Evolutionary conservation across 768 basidiomycete species (phyloP).

Genomic region (Amanita rubescens): DNA sequence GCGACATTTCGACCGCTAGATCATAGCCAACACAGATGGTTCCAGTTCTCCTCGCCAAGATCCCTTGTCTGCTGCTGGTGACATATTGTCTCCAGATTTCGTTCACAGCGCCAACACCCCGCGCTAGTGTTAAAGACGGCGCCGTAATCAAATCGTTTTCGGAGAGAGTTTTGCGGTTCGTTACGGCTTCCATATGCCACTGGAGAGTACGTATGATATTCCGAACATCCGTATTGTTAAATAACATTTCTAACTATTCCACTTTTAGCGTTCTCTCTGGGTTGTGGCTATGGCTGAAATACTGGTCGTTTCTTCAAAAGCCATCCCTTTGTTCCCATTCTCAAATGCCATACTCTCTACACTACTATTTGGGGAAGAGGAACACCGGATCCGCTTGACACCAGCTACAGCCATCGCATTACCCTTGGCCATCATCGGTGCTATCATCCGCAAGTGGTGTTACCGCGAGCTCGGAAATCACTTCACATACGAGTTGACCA

Average conservation of each 20-base stretch:
- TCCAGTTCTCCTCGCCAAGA: neutral
- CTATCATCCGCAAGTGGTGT: slow-evolving; percentile 7
- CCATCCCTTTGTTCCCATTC: slow-evolving; percentile 6
- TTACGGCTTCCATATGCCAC: neutral
- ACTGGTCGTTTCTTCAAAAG: slow-evolving; percentile 11
- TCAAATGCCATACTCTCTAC: neutral
- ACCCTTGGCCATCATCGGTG: slow-evolving; percentile 5
- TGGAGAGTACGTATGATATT: neutral
- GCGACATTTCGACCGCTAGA: neutral
- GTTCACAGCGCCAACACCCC: neutral
- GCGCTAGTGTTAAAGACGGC: neutral
- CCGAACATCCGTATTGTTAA: too few species aligned
- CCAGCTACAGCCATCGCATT: slow-evolving; percentile 8
- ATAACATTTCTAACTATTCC: too few species aligned
- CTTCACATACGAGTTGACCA: slow-evolving; percentile 25
- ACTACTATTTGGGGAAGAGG: slow-evolving; percentile 1
- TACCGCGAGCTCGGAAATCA: slow-evolving; percentile 7
- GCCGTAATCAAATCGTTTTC: neutral
- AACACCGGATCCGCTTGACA: slow-evolving; percentile 5
- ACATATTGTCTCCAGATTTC: neutral
- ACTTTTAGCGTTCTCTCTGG: slow-evolving; percentile 15
- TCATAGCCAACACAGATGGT: neutral
- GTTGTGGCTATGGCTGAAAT: slow-evolving; percentile 14
- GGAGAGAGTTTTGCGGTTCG: neutral
- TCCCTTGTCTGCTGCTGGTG: neutral